phyloP scores from a whole-genome alignment of 192 early-diverging fungal genomes.

The Coemansia sp. region DNA sequence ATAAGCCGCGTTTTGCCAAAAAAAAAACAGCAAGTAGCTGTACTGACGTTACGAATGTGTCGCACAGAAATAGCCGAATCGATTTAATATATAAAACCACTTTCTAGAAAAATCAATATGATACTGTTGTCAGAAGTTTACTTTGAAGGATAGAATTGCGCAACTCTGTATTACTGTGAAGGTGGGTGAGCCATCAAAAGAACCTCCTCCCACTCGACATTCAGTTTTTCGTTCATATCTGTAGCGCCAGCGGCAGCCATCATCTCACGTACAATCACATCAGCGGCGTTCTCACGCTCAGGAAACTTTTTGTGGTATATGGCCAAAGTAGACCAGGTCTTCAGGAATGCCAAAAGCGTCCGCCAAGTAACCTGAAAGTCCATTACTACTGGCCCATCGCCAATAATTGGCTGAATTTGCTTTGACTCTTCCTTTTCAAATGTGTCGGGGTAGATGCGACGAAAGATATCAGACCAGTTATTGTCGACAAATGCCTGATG shows the following conservation, averaged over 20 bases:
- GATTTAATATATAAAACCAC: too few species aligned
- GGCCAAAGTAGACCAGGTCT: constrained; percentile 23
- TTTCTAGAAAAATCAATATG: too few species aligned
- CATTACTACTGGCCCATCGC: constrained; percentile 16
- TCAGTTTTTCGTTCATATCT: constrained; percentile 29
- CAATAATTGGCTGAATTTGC: constrained; percentile 9
- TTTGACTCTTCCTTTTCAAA: constrained; percentile 16
- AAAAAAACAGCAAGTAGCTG: too few species aligned
- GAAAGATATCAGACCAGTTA: constrained; percentile 15
- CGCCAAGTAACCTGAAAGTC: constrained; percentile 26
- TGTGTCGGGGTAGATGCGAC: constrained; percentile 18
- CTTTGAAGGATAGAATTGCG: too few species aligned
- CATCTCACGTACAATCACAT: constrained; percentile 18
- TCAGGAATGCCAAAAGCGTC: constrained; percentile 16
- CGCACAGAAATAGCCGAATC: too few species aligned
- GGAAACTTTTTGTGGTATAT: constrained; percentile 24
- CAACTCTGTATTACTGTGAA: background rate
- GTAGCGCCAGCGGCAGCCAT: constrained; percentile 25
- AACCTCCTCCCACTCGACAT: constrained; percentile 32
- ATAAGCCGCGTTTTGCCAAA: too few species aligned
- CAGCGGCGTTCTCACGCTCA: constrained; percentile 11
- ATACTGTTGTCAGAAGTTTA: too few species aligned
- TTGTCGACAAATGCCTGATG: constrained; percentile 13
- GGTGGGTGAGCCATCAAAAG: constrained; percentile 31
- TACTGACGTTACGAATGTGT: too few species aligned